These are phyloP conservation scores for Plenodomus tracheiphilus DNA, from an alignment of 2,329 filamentous ascomycete genomes.

Conservation along the genomic window DNA sequence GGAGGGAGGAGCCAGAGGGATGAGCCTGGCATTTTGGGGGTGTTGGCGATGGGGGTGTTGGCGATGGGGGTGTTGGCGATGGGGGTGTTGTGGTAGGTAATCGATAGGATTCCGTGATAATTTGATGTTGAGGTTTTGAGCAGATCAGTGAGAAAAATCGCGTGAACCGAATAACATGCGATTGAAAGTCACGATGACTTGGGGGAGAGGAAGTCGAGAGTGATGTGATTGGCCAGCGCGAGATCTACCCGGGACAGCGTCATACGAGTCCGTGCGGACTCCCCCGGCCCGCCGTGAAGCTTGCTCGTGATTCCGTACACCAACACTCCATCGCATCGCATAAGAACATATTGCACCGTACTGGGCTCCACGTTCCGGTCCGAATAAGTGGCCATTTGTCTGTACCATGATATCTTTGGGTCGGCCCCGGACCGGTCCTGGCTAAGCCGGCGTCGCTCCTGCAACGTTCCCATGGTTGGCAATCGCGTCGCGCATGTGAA, in stretches of 20 bases:
- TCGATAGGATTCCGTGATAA: too few relatives aligned
- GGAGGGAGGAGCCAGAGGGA: conserved; percentile 51
- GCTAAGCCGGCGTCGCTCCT: background rate
- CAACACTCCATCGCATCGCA: conserved; percentile 2
- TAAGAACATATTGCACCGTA: background rate
- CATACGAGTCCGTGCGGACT: background rate
- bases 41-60: too few relatives aligned
- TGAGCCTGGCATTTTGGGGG: conserved; percentile 42
- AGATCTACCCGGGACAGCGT: background rate
- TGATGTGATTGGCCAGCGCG: background rate
- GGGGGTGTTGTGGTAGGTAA: too few relatives aligned
- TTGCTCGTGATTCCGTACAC: background rate
- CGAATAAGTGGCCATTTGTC: background rate
- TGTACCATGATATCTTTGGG: background rate
- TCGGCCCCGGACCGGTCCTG: too few relatives aligned
- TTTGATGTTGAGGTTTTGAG: too few relatives aligned
- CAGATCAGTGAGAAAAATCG: too few relatives aligned
- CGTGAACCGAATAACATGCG: background rate
- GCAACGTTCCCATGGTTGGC: conserved; percentile 8
- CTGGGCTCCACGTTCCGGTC: background rate
- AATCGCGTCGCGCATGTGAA: conserved; percentile 21
- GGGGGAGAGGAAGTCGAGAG: background rate
- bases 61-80: too few relatives aligned
- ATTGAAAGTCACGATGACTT: background rate
- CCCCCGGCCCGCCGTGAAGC: background rate